Evolutionary conservation across 2,329 filamentous ascomycete species (phyloP).

Genomic region (Diaporthe vexans): DNA sequence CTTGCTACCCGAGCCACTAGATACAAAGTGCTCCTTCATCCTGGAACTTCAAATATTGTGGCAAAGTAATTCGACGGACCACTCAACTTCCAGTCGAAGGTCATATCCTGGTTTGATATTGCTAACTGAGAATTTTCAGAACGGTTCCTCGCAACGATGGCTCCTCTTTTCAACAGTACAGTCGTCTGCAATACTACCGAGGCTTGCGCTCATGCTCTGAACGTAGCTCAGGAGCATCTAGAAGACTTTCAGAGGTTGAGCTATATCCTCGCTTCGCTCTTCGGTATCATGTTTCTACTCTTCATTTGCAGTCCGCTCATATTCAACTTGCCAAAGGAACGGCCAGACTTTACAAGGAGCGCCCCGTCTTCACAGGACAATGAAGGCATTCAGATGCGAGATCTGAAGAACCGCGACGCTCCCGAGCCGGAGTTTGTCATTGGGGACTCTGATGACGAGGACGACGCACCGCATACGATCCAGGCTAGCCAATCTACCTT

Average conservation of each 20-base stretch:
- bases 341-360: fast-evolving
- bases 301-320: constrained; percentile 7
- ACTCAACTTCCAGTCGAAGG: background rate
- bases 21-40: too few species aligned
- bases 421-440: background rate
- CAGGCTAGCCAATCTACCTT: background rate
- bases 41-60: background rate
- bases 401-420: background rate
- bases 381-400: background rate
- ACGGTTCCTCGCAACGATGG: background rate
- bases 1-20: background rate
- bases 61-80: background rate
- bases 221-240: background rate
- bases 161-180: background rate
- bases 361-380: background rate
- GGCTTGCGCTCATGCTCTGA: background rate
- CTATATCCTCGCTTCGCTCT: background rate
- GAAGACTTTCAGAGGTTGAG: background rate
- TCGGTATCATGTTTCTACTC: background rate
- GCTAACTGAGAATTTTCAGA: background rate
- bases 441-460: background rate
- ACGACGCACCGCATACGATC: background rate
- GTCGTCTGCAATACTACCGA: background rate
- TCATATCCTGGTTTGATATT: background rate
- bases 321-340: background rate